Conservation (phyloP, 371 early-diverging fungal genomes). For the Apophysomyces variabilis region DNA sequence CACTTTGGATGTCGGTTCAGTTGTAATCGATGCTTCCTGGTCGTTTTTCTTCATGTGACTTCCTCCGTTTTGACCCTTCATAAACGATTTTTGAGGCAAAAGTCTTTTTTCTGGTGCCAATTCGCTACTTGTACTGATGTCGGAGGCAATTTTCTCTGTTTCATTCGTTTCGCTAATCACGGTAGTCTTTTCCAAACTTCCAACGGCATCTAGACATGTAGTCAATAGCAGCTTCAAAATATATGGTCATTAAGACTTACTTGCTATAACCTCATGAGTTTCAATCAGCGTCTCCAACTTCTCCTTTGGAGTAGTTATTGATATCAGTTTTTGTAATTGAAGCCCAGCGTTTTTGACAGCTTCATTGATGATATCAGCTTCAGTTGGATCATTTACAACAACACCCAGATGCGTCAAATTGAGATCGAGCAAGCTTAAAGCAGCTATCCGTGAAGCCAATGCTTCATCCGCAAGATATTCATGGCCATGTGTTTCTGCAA, state of each 20-base stretch:
- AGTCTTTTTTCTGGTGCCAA: background rate
- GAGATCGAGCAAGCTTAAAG: conserved; percentile 68
- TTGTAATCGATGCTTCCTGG: too few relatives aligned
- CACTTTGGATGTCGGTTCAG: too few relatives aligned
- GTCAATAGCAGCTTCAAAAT: too few relatives aligned
- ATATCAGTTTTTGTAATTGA: conserved; percentile 54
- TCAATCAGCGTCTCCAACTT: conserved; percentile 52
- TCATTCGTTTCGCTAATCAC: conserved; percentile 20
- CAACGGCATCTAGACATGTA: conserved; percentile 21
- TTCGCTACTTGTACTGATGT: background rate
- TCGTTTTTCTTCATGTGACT: too few relatives aligned
- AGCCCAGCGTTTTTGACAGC: conserved; percentile 50
- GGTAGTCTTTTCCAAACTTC: conserved; percentile 26
- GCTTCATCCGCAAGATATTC: conserved; percentile 68
- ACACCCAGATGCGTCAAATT: conserved; percentile 64
- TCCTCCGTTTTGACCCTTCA: background rate
- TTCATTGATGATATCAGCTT: conserved; percentile 40
- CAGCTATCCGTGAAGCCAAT: conserved; percentile 70
- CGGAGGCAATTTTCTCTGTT: conserved; percentile 31
- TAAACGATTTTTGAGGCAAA: background rate
- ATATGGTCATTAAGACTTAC: conserved; percentile 22
- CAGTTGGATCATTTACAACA: conserved; percentile 42
- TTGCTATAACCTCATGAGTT: conserved; percentile 56
- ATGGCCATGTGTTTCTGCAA: conserved; percentile 37
- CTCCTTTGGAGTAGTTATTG: conserved; percentile 48